These are phyloP conservation scores for Auricularia heimuer DNA, from an alignment of 768 basidiomycete genomes.

Conservation along the genomic window DNA sequence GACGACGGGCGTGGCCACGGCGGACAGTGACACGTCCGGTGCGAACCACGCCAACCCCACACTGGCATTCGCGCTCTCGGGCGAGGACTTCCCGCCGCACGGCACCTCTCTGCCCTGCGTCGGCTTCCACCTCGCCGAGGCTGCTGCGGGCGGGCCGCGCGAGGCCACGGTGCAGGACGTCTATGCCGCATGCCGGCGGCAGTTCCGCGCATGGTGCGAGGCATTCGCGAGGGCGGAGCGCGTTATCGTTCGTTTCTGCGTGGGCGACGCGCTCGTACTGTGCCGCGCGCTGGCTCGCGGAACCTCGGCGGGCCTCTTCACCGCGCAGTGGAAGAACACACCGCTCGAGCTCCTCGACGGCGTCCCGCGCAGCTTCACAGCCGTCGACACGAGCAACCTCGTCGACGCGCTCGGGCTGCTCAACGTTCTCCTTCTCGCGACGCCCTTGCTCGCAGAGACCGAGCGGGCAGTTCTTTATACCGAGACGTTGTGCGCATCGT, in stretches of 20 bases:
- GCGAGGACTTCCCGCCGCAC: background rate
- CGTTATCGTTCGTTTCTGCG: background rate
- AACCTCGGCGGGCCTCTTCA: no score
- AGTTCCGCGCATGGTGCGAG: background rate
- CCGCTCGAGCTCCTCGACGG: background rate
- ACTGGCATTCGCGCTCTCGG: background rate
- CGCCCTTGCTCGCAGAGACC: background rate
- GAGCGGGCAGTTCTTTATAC: background rate
- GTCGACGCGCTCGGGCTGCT: background rate
- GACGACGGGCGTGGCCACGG: background rate
- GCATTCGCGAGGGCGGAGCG: background rate
- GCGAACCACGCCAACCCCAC: background rate
- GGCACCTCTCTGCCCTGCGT: background rate
- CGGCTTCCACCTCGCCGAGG: background rate
- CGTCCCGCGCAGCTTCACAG: background rate
- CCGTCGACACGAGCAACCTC: background rate
- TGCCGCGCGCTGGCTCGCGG: background rate
- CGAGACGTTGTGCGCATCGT: background rate
- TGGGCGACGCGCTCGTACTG: background rate
- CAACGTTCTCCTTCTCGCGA: background rate
- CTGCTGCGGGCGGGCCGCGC: background rate
- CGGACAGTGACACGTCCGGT: background rate
- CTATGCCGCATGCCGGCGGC: background rate
- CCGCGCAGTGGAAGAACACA: background rate
- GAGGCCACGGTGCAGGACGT: background rate